These are phyloP conservation scores for Pseudomicrostroma phylloplanum DNA, from an alignment of 1,284 basidiomycete genomes.

Conservation along the genomic window DNA sequence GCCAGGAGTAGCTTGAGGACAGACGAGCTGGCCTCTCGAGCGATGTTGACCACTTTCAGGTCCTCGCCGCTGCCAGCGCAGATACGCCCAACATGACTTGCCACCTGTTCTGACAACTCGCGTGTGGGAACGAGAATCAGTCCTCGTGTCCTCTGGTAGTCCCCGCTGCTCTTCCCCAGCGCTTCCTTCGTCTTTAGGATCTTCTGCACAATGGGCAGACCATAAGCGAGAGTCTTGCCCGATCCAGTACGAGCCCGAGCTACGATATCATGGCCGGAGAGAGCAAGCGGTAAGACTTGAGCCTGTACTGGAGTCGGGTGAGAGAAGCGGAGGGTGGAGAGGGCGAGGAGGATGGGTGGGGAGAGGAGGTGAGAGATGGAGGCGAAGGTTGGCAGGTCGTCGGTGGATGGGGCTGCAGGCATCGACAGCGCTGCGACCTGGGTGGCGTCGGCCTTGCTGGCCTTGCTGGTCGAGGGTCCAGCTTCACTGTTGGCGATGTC, in stretches of 20 bases:
- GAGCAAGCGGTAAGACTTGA: conserved; percentile 71
- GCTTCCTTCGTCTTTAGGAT: conserved; percentile 69
- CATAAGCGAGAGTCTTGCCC: conserved; percentile 96
- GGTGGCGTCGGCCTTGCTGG: no score
- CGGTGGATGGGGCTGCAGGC: conserved; percentile 1
- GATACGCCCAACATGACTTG: conserved; percentile 64
- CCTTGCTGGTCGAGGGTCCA: no score
- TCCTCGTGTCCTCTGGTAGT: conserved; percentile 64
- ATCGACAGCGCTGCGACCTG: background rate
- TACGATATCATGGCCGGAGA: conserved; percentile 85
- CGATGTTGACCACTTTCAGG: conserved; percentile 71
- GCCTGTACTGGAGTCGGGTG: conserved; percentile 73
- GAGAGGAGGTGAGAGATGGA: conserved; percentile 13
- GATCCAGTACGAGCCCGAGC: conserved; percentile 90
- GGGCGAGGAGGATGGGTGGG: conserved; percentile 64
- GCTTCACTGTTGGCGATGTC: no score
- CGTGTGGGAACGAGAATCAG: conserved; percentile 88
- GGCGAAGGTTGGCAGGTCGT: conserved; percentile 4
- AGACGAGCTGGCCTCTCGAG: conserved; percentile 59
- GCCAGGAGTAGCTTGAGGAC: conserved; percentile 77
- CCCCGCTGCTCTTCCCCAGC: conserved; percentile 49
- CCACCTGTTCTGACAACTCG: conserved; percentile 86
- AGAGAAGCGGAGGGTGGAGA: conserved; percentile 75
- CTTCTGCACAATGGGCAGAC: conserved; percentile 82
- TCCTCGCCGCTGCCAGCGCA: conserved; percentile 67